phyloP scores from a whole-genome alignment of 2,329 filamentous ascomycete genomes.

The Thelonectria blattea region DNA sequence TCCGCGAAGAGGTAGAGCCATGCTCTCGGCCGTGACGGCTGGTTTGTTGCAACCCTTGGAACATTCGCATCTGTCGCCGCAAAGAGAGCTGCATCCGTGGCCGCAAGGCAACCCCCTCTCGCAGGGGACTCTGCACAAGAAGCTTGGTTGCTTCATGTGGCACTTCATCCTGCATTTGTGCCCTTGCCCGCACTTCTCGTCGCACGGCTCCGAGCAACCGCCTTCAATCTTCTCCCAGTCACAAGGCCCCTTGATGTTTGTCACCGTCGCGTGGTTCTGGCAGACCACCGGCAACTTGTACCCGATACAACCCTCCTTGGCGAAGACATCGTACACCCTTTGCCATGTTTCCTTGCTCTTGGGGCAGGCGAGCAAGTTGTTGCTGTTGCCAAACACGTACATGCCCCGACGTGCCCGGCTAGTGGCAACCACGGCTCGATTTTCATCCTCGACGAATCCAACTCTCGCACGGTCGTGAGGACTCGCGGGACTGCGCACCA shows the following conservation, averaged over 20 bases:
- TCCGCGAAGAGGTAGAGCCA: not conserved
- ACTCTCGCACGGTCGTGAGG: conserved; percentile 52
- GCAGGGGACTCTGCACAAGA: conserved; percentile 40
- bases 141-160: conserved; percentile 26
- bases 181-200: conserved; percentile 27
- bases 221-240: conserved; percentile 53
- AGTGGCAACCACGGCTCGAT: conserved; percentile 64
- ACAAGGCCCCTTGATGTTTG: conserved; percentile 56
- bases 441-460: conserved; percentile 74
- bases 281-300: conserved; percentile 68
- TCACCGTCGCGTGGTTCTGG: conserved; percentile 59
- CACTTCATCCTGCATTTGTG: conserved; percentile 31
- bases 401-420: conserved; percentile 78
- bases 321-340: conserved; percentile 50
- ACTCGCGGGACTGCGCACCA: conserved; percentile 72
- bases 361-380: conserved; percentile 53
- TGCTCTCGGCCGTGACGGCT: not conserved
- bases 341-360: conserved; percentile 51
- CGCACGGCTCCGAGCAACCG: conserved; percentile 27
- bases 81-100: conserved; percentile 26
- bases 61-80: conserved; percentile 28
- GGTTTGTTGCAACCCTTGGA: conserved; percentile 18
- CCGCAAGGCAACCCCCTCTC: conserved; percentile 28
- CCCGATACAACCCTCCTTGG: conserved; percentile 38
- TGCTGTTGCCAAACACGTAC: conserved; percentile 82